phyloP scores from a whole-genome alignment of 2,329 filamentous ascomycete genomes.

The Polytolypa hystricis region DNA sequence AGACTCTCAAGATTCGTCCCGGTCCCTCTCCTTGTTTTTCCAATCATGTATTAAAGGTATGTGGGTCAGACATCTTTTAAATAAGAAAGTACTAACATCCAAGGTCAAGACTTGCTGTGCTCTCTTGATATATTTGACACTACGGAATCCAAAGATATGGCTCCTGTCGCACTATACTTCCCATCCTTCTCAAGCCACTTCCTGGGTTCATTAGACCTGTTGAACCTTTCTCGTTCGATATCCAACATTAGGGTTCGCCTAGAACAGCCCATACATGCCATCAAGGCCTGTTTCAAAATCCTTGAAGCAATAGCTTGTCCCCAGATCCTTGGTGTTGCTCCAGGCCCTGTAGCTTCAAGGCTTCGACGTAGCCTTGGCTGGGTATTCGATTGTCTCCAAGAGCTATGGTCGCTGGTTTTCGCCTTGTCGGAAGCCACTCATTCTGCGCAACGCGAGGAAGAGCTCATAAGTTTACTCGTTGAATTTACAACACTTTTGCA shows the following conservation, averaged over 20 bases:
- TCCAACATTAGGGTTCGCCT: slow-evolving; percentile 17
- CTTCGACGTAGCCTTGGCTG: slow-evolving; percentile 25
- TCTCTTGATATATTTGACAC: slow-evolving; percentile 26
- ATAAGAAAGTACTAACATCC: not conserved
- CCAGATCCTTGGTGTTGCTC: slow-evolving; percentile 5
- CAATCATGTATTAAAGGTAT: slow-evolving; percentile 27
- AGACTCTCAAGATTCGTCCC: slow-evolving; percentile 19
- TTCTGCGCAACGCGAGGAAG: slow-evolving; percentile 11
- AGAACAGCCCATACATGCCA: slow-evolving; percentile 19
- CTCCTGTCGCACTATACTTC: slow-evolving; percentile 14
- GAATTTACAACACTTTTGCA: slow-evolving; percentile 19
- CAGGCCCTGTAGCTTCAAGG: slow-evolving; percentile 14
- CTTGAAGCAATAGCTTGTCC: slow-evolving; percentile 21
- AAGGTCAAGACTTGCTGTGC: slow-evolving; percentile 32
- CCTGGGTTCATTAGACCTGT: slow-evolving; percentile 20
- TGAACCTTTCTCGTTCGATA: slow-evolving; percentile 21
- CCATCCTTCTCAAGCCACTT: slow-evolving; percentile 19
- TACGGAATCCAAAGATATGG: slow-evolving; percentile 7
- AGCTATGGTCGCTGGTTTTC: slow-evolving; percentile 22
- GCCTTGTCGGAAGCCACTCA: slow-evolving; percentile 17
- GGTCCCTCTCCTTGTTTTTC: slow-evolving; percentile 23
- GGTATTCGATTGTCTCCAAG: slow-evolving; percentile 23
- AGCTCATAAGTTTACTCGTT: slow-evolving; percentile 13
- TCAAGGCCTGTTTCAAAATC: slow-evolving; percentile 18
- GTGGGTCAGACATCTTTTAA: slow-evolving; percentile 10